phyloP scores from a whole-genome alignment of 1,139 yeast species.

The Scheffersomyces segobiensis region DNA sequence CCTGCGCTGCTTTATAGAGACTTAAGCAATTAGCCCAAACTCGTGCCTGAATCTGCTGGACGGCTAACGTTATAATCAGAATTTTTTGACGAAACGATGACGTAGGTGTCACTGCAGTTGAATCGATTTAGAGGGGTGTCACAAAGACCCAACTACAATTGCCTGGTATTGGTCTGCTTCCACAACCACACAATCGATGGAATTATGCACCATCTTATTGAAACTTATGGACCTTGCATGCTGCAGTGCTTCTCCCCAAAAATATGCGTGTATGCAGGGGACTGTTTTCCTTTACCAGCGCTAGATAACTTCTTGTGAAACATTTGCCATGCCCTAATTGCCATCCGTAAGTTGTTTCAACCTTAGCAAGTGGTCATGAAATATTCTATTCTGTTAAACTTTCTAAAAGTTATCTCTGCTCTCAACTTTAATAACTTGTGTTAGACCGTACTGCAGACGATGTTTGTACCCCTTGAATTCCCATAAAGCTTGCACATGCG shows the following conservation, averaged over 20 bases:
- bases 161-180: not conserved
- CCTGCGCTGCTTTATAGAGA: not conserved
- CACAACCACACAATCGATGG: not conserved
- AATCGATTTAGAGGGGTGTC: not conserved
- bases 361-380: not conserved
- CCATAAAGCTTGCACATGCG: not conserved
- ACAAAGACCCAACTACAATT: not conserved
- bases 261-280: not conserved
- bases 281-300: not conserved
- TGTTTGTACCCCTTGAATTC: not conserved
- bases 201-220: not conserved
- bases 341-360: not conserved
- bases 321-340: not conserved
- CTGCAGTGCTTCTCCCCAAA: not conserved
- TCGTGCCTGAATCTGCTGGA: not conserved
- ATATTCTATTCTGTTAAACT: not conserved
- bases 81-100: not conserved
- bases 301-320: not conserved
- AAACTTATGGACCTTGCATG: constrained; percentile 1
- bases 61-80: not conserved
- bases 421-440: not conserved
- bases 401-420: not conserved
- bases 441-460: not conserved
- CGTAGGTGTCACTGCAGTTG: not conserved
- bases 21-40: not conserved